These are phyloP conservation scores for Fusarium multiceps DNA, from an alignment of 2,329 filamentous ascomycete species.

Conservation along the genomic window DNA sequence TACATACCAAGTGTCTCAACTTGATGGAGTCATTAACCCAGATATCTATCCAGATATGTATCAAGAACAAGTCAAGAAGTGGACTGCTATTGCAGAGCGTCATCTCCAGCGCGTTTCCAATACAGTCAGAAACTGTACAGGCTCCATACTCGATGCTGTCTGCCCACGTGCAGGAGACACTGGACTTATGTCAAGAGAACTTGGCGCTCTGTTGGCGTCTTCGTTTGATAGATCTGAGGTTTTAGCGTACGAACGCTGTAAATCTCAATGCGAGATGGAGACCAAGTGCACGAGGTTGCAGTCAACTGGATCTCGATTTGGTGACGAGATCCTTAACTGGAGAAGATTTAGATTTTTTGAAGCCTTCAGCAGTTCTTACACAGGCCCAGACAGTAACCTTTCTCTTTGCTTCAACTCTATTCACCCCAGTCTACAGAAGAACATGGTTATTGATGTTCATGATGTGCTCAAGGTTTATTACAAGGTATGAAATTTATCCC, in stretches of 20 bases:
- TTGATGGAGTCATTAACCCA: constrained; percentile 50
- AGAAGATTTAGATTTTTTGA: constrained; percentile 38
- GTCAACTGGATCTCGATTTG: constrained; percentile 43
- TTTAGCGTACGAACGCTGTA: constrained; percentile 4
- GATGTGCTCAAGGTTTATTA: constrained; percentile 54
- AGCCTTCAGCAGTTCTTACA: neutral
- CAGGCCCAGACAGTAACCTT: neutral
- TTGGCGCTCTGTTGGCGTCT: constrained; percentile 12
- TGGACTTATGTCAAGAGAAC: constrained; percentile 23
- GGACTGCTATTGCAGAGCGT: constrained; percentile 42
- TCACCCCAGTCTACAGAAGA: constrained; percentile 34
- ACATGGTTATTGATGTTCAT: constrained; percentile 51
- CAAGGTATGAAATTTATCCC: constrained; percentile 38
- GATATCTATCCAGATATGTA: constrained; percentile 48
- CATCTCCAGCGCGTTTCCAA: constrained; percentile 42
- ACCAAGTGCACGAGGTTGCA: constrained; percentile 25
- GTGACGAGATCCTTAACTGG: constrained; percentile 33
- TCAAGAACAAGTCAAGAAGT: constrained; percentile 48
- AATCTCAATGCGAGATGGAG: constrained; percentile 17
- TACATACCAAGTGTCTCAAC: constrained; percentile 46
- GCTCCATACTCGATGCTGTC: constrained; percentile 24
- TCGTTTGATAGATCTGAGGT: no score
- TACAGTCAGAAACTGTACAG: constrained; percentile 29
- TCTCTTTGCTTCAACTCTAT: constrained; percentile 8
- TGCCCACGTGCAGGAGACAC: constrained; percentile 34